These are phyloP conservation scores for Bocquillonia castaneifolia DNA, from an alignment of 441 rosid species.

Conservation along the genomic window DNA sequence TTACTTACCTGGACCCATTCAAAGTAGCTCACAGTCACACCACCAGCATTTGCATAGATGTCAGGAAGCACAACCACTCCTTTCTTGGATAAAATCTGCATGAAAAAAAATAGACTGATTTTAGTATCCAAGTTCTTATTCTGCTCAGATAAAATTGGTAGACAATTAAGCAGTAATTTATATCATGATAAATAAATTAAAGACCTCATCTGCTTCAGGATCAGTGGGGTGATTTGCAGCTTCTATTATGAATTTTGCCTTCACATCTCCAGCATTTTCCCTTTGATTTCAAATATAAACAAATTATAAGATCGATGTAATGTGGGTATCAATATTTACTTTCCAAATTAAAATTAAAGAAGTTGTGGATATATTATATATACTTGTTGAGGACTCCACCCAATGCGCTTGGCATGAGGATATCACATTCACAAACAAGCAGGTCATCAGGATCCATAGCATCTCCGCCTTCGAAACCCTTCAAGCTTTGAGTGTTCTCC, in stretches of 20 bases:
- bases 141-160: no score
- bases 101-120: no score
- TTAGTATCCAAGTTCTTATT: neutral
- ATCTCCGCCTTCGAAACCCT: conserved; percentile 58
- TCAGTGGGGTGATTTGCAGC: conserved; percentile 98
- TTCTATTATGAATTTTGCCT: conserved; percentile 86
- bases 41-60: conserved; percentile 85
- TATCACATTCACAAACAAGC: conserved; percentile 79
- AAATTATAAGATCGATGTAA: no score
- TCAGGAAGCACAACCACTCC: conserved; percentile 83
- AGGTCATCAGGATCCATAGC: conserved; percentile 51
- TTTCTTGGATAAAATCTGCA: conserved; percentile 80
- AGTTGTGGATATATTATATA: no score
- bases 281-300: conserved; percentile 26
- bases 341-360: no score
- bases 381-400: conserved; percentile 84
- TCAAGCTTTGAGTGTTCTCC: conserved; percentile 46
- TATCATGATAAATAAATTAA: neutral
- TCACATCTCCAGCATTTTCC: conserved; percentile 83
- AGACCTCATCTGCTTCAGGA: conserved; percentile 91
- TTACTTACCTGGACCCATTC: conserved; percentile 86
- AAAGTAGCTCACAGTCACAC: conserved; percentile 90
- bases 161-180: no score
- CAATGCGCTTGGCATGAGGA: conserved; percentile 80
- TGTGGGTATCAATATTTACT: neutral